These are phyloP conservation scores for Calocybe gangraenosa DNA, from an alignment of 768 basidiomycete species.

Conservation along the genomic window DNA sequence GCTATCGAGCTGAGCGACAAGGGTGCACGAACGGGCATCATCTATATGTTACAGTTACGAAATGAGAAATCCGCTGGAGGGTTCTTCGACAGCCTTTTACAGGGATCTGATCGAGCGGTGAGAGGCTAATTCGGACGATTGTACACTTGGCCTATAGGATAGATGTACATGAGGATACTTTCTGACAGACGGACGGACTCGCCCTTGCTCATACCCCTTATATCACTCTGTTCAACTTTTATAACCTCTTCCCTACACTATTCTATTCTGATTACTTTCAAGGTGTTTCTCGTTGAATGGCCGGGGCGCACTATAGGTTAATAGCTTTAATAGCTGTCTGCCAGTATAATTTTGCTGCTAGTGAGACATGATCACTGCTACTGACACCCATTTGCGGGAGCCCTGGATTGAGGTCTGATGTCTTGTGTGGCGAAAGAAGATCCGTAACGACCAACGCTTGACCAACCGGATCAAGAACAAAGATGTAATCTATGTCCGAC, in stretches of 20 bases:
- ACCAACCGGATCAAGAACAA: conserved; percentile 52
- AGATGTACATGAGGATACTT: conserved; percentile 11
- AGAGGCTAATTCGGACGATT: conserved; percentile 15
- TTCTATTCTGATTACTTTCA: background rate
- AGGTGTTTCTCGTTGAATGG: too few relatives aligned
- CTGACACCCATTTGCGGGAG: conserved; percentile 77
- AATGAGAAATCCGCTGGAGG: conserved; percentile 84
- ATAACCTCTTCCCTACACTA: conserved; percentile 12
- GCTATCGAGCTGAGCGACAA: conserved; percentile 93
- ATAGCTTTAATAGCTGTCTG: conserved; percentile 10
- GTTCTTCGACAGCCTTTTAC: conserved; percentile 81
- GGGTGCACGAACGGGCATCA: conserved; percentile 86
- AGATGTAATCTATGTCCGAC: conserved; percentile 82
- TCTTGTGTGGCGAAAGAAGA: conserved; percentile 59
- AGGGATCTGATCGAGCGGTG: conserved; percentile 69
- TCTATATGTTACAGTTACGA: conserved; percentile 96
- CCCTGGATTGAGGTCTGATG: conserved; percentile 60
- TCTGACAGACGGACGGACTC: conserved; percentile 9
- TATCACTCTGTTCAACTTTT: conserved; percentile 11
- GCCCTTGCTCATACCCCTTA: conserved; percentile 5
- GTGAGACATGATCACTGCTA: conserved; percentile 83
- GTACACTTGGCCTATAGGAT: conserved; percentile 6
- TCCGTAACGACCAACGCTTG: conserved; percentile 36
- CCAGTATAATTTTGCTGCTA: conserved; percentile 61
- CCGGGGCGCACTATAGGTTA: background rate